A percentile compares a stretch with the other conserved stretches of the same genome.
These are phyloP conservation scores for Phytophthora pistaciae DNA, from an alignment of 352 stramenopile species.

Conservation along the genomic window DNA sequence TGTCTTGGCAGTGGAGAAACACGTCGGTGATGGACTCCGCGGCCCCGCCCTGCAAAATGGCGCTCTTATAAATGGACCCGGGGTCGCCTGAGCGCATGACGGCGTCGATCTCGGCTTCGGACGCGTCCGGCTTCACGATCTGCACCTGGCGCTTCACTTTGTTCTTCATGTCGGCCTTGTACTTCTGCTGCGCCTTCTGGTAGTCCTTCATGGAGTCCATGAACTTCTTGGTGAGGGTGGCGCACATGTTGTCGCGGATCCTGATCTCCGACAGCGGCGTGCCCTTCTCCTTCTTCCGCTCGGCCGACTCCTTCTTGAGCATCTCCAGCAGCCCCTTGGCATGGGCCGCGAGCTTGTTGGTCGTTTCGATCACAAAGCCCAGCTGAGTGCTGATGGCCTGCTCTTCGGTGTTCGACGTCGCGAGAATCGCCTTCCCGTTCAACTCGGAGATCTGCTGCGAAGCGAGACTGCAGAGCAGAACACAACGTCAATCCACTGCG, in stretches of 20 bases:
- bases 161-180: constrained; percentile 98
- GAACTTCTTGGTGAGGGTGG: constrained; percentile 98
- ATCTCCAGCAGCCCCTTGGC: constrained; percentile 89
- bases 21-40: constrained; percentile 91
- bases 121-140: constrained; percentile 98
- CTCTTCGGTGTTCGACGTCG: constrained; percentile 95
- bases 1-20: constrained; percentile 96
- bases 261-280: constrained; percentile 76
- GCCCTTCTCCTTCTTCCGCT: constrained; percentile 93
- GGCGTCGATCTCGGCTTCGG: constrained; percentile 96
- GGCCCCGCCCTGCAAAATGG: constrained; percentile 78
- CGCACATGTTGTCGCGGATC: constrained; percentile 98
- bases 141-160: constrained; percentile 98
- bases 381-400: constrained; percentile 93
- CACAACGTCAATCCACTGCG: background rate
- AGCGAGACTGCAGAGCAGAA: constrained; percentile 55
- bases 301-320: constrained; percentile 96
- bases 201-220: constrained; percentile 99
- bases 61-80: constrained; percentile 88
- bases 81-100: constrained; percentile 93
- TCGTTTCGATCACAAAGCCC: constrained; percentile 90
- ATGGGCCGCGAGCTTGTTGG: constrained; percentile 93
- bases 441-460: constrained; percentile 94
- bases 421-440: constrained; percentile 94
- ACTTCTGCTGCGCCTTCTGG: constrained; percentile 97